Evolutionary conservation across 495 filamentous ascomycete species (phyloP), one percentile per base, ranked within the genome.

Genomic region (Neurospora sp.): DNA sequence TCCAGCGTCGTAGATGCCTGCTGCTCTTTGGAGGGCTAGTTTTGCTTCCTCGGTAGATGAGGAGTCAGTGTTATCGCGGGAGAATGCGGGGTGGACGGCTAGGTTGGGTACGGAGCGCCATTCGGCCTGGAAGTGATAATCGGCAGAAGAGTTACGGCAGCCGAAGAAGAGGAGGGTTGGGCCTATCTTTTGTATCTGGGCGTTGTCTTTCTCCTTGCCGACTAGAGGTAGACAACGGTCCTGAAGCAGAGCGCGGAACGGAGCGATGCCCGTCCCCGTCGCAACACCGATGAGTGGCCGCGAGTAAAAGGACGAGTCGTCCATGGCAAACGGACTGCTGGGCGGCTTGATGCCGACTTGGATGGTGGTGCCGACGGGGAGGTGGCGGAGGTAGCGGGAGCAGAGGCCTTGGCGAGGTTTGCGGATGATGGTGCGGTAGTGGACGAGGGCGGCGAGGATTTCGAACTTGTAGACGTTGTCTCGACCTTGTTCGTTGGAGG

Each of bases 221-320:
- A 35, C 35, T 35, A 35, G 35, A 35, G 35, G 35, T 35, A 39
- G 35, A 6, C 27, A 41, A 41, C 92, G 85, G 75, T 97, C 90
- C 85, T 91, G 90, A 20, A 96, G 84, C 73, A 98, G 84, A 2
- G 92, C 88, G 1, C 94, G 88, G 79, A 97, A 90, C 0, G 96
- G 96, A 1, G 96, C 96, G 39, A 99, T 83, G 10, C 96, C 96
- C 0, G 96, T 99, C 12, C 96, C 96, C 0, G 96, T 91, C 3
- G 91, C 94, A 44, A 99, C 88, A 79, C 97, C 89, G 42, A 99
- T 82, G 2, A 93, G 84, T 2, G 96, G 92, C 66, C 79, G 72
- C 70, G 66, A 38, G 18, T 76, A 70, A 10, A 72, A 70, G 1
- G 41, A 35, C 2, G 31, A 16, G 14, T 73, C 62, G 6, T 54